Percentiles rank a stretch among this genome's conserved stretches.
Conservation (phyloP, 2,329 filamentous ascomycete genomes). For the Colletotrichum musicola region DNA sequence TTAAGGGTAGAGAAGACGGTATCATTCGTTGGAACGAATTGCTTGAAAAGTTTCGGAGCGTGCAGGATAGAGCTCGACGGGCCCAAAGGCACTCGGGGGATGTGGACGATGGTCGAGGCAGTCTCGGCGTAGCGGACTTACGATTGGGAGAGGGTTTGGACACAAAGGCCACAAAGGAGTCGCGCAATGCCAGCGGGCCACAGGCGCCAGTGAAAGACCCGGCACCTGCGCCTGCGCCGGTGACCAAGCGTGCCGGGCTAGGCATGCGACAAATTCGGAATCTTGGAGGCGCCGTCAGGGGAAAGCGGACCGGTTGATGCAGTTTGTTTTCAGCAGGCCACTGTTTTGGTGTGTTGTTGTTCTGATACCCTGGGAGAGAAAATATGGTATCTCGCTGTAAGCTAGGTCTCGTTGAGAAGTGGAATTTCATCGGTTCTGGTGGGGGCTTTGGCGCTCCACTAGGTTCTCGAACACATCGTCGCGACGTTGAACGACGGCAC, state of each 20-base stretch:
- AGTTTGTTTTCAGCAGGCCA: not conserved
- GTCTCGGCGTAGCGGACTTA: constrained; percentile 54
- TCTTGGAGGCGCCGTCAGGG: constrained; percentile 77
- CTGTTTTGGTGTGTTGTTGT: no score
- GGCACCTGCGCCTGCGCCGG: constrained; percentile 50
- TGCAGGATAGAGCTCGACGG: constrained; percentile 87
- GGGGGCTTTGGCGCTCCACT: constrained; percentile 71
- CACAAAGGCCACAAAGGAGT: constrained; percentile 57
- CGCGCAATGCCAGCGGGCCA: constrained; percentile 48
- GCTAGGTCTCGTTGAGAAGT: no score
- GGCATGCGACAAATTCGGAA: constrained; percentile 75
- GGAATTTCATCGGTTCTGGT: constrained; percentile 50
- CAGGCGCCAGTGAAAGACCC: constrained; percentile 65
- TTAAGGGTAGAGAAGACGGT: constrained; percentile 85
- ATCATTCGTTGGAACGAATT: constrained; percentile 93
- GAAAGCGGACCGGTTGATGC: constrained; percentile 59
- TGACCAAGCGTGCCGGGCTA: constrained; percentile 72
- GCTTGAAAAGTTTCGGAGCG: constrained; percentile 91
- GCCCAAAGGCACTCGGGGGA: constrained; percentile 71
- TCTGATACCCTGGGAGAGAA: no score
- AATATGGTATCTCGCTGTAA: no score
- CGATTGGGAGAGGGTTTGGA: constrained; percentile 56
- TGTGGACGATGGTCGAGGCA: constrained; percentile 59
- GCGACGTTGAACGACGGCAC: constrained; percentile 70
- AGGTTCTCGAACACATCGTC: constrained; percentile 82